A percentile compares a stretch with the other conserved stretches of the same genome.
These are phyloP conservation scores for Echinosophora koreensis DNA, from an alignment of 306 rosid genomes.

Conservation along the genomic window DNA sequence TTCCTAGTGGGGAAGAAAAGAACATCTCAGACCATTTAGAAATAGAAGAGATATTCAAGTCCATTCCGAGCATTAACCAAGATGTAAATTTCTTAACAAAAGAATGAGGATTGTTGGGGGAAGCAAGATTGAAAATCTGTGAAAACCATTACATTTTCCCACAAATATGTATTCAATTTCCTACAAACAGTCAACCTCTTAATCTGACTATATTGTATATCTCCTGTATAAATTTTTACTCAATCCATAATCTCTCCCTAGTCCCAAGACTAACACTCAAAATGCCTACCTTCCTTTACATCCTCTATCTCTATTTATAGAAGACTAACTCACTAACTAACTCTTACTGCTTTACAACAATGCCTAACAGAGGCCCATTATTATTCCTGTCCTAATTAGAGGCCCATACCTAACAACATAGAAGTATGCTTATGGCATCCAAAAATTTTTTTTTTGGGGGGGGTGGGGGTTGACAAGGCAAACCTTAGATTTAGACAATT, in stretches of 20 bases:
- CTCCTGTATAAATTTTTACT: not conserved
- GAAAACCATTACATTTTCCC: not conserved
- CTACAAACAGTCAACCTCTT: not conserved
- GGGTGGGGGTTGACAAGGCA: too few relatives aligned
- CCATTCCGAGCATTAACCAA: slow-evolving; percentile 1
- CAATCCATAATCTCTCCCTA: not conserved
- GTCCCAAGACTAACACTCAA: too few relatives aligned
- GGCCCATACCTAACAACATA: too few relatives aligned
- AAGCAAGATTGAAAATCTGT: not conserved
- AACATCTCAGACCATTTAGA: slow-evolving; percentile 1
- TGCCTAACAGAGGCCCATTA: too few relatives aligned
- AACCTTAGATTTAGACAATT: too few relatives aligned
- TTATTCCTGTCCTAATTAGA: too few relatives aligned
- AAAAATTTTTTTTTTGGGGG: too few relatives aligned
- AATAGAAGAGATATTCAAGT: not conserved
- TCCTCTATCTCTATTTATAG: too few relatives aligned
- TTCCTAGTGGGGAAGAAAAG: not conserved
- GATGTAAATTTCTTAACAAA: slow-evolving; percentile 1
- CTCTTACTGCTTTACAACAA: too few relatives aligned
- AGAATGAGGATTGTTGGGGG: not conserved
- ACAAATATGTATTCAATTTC: slow-evolving; percentile 30
- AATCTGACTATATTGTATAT: not conserved
- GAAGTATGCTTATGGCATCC: too few relatives aligned
- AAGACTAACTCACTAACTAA: too few relatives aligned
- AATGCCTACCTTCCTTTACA: too few relatives aligned